These are phyloP conservation scores for Colletotrichum chrysophilum DNA, from an alignment of 2,329 filamentous ascomycete genomes.

Conservation along the genomic window DNA sequence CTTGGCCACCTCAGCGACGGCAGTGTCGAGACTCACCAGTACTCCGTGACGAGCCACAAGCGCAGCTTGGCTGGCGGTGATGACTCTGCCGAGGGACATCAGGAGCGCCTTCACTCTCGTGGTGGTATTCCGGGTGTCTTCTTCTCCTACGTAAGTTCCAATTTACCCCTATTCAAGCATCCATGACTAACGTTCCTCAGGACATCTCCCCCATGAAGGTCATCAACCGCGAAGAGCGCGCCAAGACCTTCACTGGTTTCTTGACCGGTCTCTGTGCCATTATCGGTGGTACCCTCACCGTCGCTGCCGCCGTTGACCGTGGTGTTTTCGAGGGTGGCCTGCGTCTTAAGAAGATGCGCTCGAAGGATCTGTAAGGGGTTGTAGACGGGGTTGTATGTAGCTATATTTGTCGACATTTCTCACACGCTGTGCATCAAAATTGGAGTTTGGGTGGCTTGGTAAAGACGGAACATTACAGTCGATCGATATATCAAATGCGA, in stretches of 20 bases:
- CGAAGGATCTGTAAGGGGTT: constrained; percentile 59
- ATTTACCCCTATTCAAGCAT: not conserved
- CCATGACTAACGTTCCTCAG: constrained; percentile 46
- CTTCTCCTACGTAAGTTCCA: constrained; percentile 86
- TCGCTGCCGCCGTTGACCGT: constrained; percentile 91
- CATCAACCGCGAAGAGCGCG: constrained; percentile 89
- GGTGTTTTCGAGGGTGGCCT: constrained; percentile 88
- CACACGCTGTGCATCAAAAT: constrained; percentile 21
- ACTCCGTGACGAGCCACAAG: constrained; percentile 97
- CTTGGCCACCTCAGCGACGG: constrained; percentile 73
- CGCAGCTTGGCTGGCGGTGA: constrained; percentile 83
- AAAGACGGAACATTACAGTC: constrained; percentile 6
- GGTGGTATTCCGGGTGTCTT: constrained; percentile 97
- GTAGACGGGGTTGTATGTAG: constrained; percentile 12
- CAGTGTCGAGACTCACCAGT: constrained; percentile 96
- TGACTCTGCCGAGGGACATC: constrained; percentile 86
- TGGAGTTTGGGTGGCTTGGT: constrained; percentile 23
- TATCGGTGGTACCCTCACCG: constrained; percentile 92
- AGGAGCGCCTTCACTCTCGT: constrained; percentile 86
- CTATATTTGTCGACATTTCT: constrained; percentile 8
- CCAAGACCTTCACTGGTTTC: constrained; percentile 91
- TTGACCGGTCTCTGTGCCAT: constrained; percentile 93
- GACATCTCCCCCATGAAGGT: constrained; percentile 99
- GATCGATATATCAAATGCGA: not conserved
- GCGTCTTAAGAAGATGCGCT: constrained; percentile 84